Evolutionary conservation across 2,329 filamentous ascomycete genomes (phyloP).

Genomic region (Blastomyces percursus): DNA sequence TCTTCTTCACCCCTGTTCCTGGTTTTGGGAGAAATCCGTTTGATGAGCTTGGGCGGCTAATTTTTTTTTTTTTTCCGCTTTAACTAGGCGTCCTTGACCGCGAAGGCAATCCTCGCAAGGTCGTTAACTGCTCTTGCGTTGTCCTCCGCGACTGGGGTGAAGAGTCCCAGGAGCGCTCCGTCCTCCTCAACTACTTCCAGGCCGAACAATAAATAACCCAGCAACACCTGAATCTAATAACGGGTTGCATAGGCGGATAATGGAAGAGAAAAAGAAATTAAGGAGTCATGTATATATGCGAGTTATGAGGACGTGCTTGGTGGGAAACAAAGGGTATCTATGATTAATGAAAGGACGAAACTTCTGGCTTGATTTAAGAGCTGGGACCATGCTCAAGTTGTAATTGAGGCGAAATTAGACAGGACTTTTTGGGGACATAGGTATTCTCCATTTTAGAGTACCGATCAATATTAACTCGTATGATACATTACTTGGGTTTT

Average conservation of each 20-base stretch:
- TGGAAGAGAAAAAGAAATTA: not conserved
- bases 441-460: not conserved
- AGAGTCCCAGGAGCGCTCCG: constrained; percentile 96
- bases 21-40: not conserved
- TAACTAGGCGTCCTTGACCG: constrained; percentile 84
- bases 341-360: not conserved
- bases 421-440: not conserved
- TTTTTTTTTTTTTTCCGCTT: constrained; percentile 5
- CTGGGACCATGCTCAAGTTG: not conserved
- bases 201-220: constrained; percentile 47
- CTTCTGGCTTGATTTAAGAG: not conserved
- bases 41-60: constrained; percentile 6
- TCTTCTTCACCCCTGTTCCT: constrained; percentile 10
- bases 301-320: not conserved
- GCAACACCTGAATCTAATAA: not conserved
- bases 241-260: not conserved
- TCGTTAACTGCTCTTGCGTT: constrained; percentile 99
- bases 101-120: constrained; percentile 98
- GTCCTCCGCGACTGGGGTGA: constrained; percentile 99
- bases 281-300: not conserved
- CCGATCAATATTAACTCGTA: not conserved
- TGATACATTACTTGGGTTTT: not conserved
- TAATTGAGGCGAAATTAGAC: not conserved
- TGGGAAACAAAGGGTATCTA: not conserved
- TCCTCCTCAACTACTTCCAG: constrained; percentile 99